Evolutionary conservation across 495 filamentous ascomycete genomes (phyloP).

Genomic region (Xylaria bambusicola): DNA sequence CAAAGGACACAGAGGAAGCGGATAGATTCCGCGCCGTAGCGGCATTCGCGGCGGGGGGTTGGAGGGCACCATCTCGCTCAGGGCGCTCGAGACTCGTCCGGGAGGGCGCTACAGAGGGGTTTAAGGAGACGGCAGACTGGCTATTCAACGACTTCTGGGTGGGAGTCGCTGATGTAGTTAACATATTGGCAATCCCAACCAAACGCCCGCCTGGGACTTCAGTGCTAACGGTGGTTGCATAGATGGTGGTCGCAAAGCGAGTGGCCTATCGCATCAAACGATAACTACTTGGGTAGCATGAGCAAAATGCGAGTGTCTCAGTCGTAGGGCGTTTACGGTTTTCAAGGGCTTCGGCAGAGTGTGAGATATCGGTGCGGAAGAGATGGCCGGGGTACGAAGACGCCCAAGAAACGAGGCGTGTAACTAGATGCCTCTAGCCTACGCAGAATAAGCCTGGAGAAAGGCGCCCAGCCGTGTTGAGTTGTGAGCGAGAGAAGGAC

Average conservation of each 20-base stretch:
- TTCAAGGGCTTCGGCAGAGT: neutral
- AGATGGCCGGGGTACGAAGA: neutral
- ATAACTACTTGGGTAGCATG: conserved; percentile 5
- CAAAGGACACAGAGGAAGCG: conserved; percentile 61
- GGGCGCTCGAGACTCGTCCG: conserved; percentile 39
- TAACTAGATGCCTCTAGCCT: neutral
- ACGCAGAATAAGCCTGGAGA: neutral
- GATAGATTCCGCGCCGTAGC: conserved; percentile 54
- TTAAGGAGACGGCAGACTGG: conserved; percentile 48
- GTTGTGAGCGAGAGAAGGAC: neutral
- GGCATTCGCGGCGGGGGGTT: conserved; percentile 46
- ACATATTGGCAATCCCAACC: conserved; percentile 59
- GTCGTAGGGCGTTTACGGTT: neutral
- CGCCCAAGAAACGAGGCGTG: neutral
- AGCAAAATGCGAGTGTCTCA: neutral
- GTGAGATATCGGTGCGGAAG: neutral
- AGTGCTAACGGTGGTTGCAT: conserved; percentile 23
- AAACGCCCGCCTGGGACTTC: conserved; percentile 46
- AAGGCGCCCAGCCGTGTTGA: neutral
- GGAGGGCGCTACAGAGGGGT: conserved; percentile 29
- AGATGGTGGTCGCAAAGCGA: conserved; percentile 19
- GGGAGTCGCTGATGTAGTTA: conserved; percentile 67
- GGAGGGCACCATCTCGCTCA: conserved; percentile 59
- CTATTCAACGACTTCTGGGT: conserved; percentile 67
- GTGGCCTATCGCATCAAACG: neutral